A percentile compares a stretch with the other conserved stretches of the same genome.
These are phyloP conservation scores for Trichoderma koningii DNA, from an alignment of 2,329 filamentous ascomycete genomes.

Conservation along the genomic window DNA sequence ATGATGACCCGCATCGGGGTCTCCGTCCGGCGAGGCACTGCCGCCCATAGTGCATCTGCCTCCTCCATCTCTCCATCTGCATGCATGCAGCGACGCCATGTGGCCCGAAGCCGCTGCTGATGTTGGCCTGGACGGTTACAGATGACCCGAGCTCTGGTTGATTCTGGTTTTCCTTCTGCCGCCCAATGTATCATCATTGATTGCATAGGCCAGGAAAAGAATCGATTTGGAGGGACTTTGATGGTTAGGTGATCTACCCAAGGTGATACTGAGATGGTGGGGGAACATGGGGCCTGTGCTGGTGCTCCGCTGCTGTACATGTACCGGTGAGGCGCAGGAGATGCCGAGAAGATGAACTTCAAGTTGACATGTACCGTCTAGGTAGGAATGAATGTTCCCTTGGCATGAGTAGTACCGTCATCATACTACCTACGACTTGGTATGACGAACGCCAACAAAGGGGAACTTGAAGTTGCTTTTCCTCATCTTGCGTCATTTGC, in stretches of 20 bases:
- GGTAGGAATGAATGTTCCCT: no score
- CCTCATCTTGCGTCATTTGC: background rate
- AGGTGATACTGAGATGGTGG: background rate
- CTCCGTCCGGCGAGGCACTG: conserved; percentile 23
- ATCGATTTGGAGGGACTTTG: no score
- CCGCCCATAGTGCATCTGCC: background rate
- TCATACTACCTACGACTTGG: no score
- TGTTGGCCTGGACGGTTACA: background rate
- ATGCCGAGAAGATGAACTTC: background rate
- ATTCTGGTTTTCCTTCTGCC: background rate
- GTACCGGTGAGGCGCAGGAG: conserved; percentile 18
- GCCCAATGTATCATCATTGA: background rate
- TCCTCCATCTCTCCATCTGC: no score
- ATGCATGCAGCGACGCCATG: conserved; percentile 15
- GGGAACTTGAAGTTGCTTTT: no score
- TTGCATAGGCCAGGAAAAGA: background rate
- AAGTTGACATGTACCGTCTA: no score
- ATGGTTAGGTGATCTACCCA: no score
- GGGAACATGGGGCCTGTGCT: conserved; percentile 6
- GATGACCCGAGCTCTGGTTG: background rate
- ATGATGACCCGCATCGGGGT: conserved; percentile 28
- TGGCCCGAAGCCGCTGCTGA: conserved; percentile 6
- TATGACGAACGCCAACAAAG: no score
- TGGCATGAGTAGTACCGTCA: no score
- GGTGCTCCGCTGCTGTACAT: no score